Evolutionary conservation across 2,329 filamentous ascomycete genomes (phyloP).

Genomic region (Colletotrichum caudatum): DNA sequence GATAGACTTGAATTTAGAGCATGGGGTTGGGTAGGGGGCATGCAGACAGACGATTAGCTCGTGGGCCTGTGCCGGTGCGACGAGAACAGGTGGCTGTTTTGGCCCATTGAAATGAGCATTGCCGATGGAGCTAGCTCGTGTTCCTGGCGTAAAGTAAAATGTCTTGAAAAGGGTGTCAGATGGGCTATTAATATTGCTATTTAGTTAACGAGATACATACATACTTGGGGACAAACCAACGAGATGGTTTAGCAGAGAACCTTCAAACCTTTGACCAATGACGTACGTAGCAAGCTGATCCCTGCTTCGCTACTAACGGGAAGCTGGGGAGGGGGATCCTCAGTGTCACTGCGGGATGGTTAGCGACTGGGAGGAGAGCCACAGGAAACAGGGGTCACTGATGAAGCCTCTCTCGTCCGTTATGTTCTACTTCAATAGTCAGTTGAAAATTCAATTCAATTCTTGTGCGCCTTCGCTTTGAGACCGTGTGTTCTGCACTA

Average conservation of each 20-base stretch:
- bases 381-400: slow-evolving; percentile 8
- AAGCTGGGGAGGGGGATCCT: slow-evolving; percentile 30
- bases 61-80: background rate
- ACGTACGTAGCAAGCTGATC: slow-evolving; percentile 41
- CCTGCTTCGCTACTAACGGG: slow-evolving; percentile 30
- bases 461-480: slow-evolving; percentile 29
- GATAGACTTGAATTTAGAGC: slow-evolving; percentile 1
- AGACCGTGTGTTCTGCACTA: slow-evolving; percentile 8
- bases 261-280: slow-evolving; percentile 23
- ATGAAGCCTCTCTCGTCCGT: slow-evolving; percentile 2
- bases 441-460: slow-evolving; percentile 6
- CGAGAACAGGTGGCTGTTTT: slow-evolving; percentile 7
- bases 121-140: slow-evolving; percentile 12
- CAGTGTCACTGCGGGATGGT: slow-evolving; percentile 23
- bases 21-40: slow-evolving; percentile 1
- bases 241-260: slow-evolving; percentile 9
- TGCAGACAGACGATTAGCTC: slow-evolving; percentile 10
- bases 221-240: slow-evolving; percentile 4
- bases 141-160: background rate
- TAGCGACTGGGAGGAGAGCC: slow-evolving; percentile 16
- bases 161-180: slow-evolving; percentile 23
- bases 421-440: slow-evolving; percentile 8
- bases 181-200: slow-evolving; percentile 3
- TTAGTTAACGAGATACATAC: slow-evolving; percentile 13
- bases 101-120: slow-evolving; percentile 5